These are phyloP conservation scores for Schwanniomyces polymorphus DNA, from an alignment of 805 yeast genomes.

Conservation along the genomic window DNA sequence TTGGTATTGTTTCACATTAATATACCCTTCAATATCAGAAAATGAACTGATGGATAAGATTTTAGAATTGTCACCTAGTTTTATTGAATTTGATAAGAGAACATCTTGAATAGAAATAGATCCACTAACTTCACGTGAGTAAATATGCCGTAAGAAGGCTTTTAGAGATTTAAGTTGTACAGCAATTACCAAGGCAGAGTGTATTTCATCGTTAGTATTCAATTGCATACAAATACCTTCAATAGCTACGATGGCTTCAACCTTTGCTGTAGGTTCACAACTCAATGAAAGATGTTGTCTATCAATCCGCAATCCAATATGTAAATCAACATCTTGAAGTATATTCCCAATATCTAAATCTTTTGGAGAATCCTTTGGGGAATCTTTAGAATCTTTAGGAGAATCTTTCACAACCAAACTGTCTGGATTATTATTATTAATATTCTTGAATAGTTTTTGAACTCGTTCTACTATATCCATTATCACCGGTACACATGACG, in stretches of 20 bases:
- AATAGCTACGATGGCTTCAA: constrained; percentile 78
- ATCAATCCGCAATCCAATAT: constrained; percentile 62
- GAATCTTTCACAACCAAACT: not conserved
- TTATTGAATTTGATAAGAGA: constrained; percentile 48
- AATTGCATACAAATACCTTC: constrained; percentile 64
- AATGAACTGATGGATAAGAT: constrained; percentile 53
- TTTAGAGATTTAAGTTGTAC: constrained; percentile 54
- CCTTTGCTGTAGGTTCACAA: constrained; percentile 93
- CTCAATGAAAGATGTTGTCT: constrained; percentile 76
- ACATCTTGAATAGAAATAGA: constrained; percentile 51
- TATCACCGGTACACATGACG: constrained; percentile 79
- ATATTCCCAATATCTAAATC: constrained; percentile 42
- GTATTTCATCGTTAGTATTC: constrained; percentile 48
- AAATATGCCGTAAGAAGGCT: constrained; percentile 83
- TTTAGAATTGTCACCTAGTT: constrained; percentile 40
- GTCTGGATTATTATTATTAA: constrained; percentile 6
- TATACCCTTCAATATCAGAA: constrained; percentile 55
- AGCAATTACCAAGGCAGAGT: constrained; percentile 40
- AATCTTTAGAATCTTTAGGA: constrained; percentile 31
- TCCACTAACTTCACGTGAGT: constrained; percentile 87
- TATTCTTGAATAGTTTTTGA: constrained; percentile 46
- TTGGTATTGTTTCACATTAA: constrained; percentile 83
- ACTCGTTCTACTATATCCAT: constrained; percentile 55
- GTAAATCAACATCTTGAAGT: constrained; percentile 58
- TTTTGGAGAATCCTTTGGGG: constrained; percentile 10